phyloP scores from a whole-genome alignment of 202 grass and related monocot species.

The Dendrocalamus latiflorus region DNA sequence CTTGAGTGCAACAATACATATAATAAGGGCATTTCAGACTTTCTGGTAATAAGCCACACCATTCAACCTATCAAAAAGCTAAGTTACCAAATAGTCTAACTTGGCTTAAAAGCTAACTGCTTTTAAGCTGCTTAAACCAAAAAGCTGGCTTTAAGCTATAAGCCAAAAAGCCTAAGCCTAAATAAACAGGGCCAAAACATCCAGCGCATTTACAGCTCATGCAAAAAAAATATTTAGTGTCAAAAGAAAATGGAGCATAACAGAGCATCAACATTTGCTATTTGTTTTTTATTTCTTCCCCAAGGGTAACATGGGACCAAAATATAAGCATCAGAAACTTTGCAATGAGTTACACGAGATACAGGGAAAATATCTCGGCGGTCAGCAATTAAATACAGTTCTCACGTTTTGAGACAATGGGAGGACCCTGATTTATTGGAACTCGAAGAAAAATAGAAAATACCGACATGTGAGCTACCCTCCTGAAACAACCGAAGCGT shows the following conservation, averaged over 20 bases:
- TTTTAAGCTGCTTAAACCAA: too few species aligned
- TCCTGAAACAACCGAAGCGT: background rate
- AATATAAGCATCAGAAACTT: background rate
- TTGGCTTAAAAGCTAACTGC: too few species aligned
- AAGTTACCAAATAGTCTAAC: too few species aligned
- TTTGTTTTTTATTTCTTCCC: constrained; percentile 1
- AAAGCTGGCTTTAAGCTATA: too few species aligned
- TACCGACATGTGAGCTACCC: background rate
- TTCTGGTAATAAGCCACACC: too few species aligned
- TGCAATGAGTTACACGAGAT: background rate
- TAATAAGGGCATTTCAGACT: too few species aligned
- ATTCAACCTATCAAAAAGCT: too few species aligned
- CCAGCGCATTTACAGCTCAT: background rate
- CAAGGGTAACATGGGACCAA: background rate
- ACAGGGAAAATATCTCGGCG: background rate
- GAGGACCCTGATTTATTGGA: constrained; percentile 17
- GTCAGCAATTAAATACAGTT: background rate
- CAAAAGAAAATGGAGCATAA: background rate
- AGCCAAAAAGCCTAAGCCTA: too few species aligned
- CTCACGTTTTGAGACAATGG: background rate
- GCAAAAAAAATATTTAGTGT: background rate
- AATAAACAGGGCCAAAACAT: too few species aligned
- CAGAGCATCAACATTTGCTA: background rate
- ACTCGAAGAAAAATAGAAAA: background rate
- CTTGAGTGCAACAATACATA: too few species aligned